phyloP scores from a whole-genome alignment of 345 rosid species.

The Hirschfeldia incana region DNA sequence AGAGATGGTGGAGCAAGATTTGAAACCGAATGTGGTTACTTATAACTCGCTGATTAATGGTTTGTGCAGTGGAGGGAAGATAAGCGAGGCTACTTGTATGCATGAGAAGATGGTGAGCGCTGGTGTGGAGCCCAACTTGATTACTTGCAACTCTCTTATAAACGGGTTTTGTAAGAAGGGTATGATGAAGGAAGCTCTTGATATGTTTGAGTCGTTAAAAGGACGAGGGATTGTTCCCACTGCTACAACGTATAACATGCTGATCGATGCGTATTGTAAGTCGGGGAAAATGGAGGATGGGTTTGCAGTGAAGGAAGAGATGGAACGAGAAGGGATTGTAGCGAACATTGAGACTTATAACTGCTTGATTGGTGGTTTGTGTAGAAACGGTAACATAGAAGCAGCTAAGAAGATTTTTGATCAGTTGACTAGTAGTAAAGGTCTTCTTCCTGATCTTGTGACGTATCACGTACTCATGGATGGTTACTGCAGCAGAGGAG shows the following conservation, averaged over 20 bases:
- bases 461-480: constrained; percentile 68
- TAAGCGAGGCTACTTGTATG: constrained; percentile 55
- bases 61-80: constrained; percentile 50
- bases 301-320: constrained; percentile 46
- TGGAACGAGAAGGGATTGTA: constrained; percentile 51
- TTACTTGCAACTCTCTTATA: constrained; percentile 68
- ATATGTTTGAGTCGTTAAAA: constrained; percentile 46
- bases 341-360: constrained; percentile 65
- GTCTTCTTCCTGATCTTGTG: constrained; percentile 55
- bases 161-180: constrained; percentile 70
- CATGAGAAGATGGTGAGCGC: constrained; percentile 54
- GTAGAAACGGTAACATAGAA: constrained; percentile 47
- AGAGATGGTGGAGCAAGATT: constrained; percentile 70
- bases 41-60: constrained; percentile 64
- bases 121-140: constrained; percentile 53
- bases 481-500: constrained; percentile 61
- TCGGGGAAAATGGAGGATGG: constrained; percentile 57
- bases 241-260: constrained; percentile 56
- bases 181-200: constrained; percentile 58
- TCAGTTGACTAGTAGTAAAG: constrained; percentile 48
- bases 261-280: constrained; percentile 76
- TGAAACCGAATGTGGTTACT: constrained; percentile 56
- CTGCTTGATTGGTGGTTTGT: constrained; percentile 70
- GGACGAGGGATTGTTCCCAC: constrained; percentile 49
- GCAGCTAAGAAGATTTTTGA: constrained; percentile 45